These are phyloP conservation scores for Senecio squalidus DNA, from an alignment of 140 eudicot species.

Conservation along the genomic window DNA sequence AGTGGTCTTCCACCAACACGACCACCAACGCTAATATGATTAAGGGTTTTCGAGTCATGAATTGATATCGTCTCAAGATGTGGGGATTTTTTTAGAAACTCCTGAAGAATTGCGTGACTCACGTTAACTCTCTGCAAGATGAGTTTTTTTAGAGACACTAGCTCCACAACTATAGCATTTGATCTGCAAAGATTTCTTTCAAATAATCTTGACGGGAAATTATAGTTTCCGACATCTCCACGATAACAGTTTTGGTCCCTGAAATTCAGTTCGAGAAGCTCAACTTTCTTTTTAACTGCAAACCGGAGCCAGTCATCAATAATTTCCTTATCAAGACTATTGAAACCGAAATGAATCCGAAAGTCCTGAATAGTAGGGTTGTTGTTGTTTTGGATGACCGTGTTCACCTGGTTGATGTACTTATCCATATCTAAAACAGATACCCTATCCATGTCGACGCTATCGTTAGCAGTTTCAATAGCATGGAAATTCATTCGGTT, in stretches of 20 bases:
- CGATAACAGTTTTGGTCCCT: background rate
- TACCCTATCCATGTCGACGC: background rate
- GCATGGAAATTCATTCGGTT: constrained; percentile 29
- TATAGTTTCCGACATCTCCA: background rate
- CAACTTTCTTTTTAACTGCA: constrained; percentile 32
- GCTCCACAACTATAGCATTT: background rate
- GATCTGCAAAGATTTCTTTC: background rate
- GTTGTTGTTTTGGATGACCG: constrained; percentile 16
- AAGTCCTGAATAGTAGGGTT: constrained; percentile 19
- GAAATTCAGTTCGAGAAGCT: constrained; percentile 35
- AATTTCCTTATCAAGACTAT: background rate
- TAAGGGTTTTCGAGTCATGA: constrained; percentile 15
- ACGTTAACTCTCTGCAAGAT: constrained; percentile 33
- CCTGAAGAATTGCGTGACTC: constrained; percentile 21
- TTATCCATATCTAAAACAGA: constrained; percentile 9
- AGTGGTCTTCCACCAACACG: constrained; percentile 19
- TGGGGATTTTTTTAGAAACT: constrained; percentile 15
- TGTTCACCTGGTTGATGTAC: constrained; percentile 34
- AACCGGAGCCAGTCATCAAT: constrained; percentile 35
- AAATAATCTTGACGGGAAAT: background rate
- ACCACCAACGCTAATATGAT: constrained; percentile 19
- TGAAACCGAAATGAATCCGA: constrained; percentile 25
- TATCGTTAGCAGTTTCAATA: background rate
- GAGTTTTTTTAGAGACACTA: constrained; percentile 19
- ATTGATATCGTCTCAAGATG: constrained; percentile 20